Evolutionary conservation across 1,139 yeast species (phyloP), one percentile per base, ranked within the genome.

Genomic region (Hyphopichia fennica): DNA sequence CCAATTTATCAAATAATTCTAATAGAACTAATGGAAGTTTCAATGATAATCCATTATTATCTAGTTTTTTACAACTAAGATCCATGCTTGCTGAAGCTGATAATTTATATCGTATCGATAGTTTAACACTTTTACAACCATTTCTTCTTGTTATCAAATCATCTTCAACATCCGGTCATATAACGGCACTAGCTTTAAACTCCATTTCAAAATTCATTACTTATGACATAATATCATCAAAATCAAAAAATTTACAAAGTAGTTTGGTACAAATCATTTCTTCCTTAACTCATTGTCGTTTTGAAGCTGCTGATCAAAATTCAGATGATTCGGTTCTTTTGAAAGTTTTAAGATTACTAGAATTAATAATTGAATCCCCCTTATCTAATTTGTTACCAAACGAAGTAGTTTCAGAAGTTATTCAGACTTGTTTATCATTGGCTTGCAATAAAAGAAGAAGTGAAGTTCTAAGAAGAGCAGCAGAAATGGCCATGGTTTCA

Each of bases 361-460:
- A 89, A 53, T 67, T 72, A 34, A 75, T 91, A 27, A 77, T 90
- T 25, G 72, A 74, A 15, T 81, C 93, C n/a, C 75, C 77, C 1
- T 71, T 84, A 37, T 85, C 91, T 13, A 74, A 72, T 28, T 58
- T 81, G 16, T 67, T 93, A 38, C 81, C 93, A 1, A 93, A 91
- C 59, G 93, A 90, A 41, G 84, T 87, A 25, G 81, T 93, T 42
- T 84, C 89, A 47, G 98, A 91, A 58, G 90, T 91, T 29, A 81
- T 91, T 16, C 96, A 93, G 54, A 90, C 97, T 0, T 89, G 96
- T 46, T 75, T 95, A 57, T 84, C 95, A 13, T 77, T 95, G 63
- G 96, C 98, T 1, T 89, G 96, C 58, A 95, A 93, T 60, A 88
- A 90, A 66, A 80, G 91, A 58, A 78, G 98, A 60, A 86, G 95